Percentiles rank a stretch among this genome's conserved stretches.
Conservation (phyloP, 768 basidiomycete genomes). For the Trametes maxima region DNA sequence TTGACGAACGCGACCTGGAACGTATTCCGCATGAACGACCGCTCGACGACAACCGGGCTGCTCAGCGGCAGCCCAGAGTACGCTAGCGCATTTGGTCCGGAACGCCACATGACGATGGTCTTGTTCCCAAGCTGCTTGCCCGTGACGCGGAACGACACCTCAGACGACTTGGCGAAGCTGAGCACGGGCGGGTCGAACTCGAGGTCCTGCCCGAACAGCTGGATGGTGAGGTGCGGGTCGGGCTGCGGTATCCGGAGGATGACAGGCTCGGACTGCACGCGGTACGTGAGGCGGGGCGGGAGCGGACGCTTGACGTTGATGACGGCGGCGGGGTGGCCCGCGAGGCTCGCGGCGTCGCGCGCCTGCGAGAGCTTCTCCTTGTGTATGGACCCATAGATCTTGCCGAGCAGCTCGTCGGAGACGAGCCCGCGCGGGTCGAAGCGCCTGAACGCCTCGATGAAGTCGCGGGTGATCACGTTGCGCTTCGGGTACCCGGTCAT, state of each 20-base stretch:
- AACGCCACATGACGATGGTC: conserved; percentile 80
- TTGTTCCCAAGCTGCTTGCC: conserved; percentile 84
- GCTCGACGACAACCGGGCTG: conserved; percentile 77
- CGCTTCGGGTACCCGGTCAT: conserved; percentile 54
- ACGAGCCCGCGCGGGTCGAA: conserved; percentile 74
- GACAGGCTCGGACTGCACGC: conserved; percentile 85
- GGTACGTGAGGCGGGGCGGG: conserved; percentile 82
- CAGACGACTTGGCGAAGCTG: conserved; percentile 73
- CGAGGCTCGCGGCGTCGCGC: conserved; percentile 45
- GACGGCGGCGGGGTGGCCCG: conserved; percentile 48
- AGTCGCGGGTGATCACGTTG: conserved; percentile 73
- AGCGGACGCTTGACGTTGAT: conserved; percentile 75
- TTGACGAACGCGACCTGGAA: conserved; percentile 89
- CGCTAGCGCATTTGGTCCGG: conserved; percentile 79
- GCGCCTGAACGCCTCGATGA: conserved; percentile 79
- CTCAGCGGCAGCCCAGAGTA: conserved; percentile 84
- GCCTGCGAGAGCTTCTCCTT: conserved; percentile 75
- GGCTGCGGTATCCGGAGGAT: conserved; percentile 82
- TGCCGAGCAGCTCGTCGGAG: conserved; percentile 72
- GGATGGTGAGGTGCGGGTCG: conserved; percentile 82
- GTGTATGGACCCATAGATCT: conserved; percentile 78
- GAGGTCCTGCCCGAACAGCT: conserved; percentile 86
- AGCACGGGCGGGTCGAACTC: conserved; percentile 86
- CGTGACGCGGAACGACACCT: conserved; percentile 88
- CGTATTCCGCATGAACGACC: conserved; percentile 95